A percentile compares a stretch with the other conserved stretches of the same genome.
Conservation (phyloP, 768 basidiomycete species). For the Melanogaster broomeanus region DNA sequence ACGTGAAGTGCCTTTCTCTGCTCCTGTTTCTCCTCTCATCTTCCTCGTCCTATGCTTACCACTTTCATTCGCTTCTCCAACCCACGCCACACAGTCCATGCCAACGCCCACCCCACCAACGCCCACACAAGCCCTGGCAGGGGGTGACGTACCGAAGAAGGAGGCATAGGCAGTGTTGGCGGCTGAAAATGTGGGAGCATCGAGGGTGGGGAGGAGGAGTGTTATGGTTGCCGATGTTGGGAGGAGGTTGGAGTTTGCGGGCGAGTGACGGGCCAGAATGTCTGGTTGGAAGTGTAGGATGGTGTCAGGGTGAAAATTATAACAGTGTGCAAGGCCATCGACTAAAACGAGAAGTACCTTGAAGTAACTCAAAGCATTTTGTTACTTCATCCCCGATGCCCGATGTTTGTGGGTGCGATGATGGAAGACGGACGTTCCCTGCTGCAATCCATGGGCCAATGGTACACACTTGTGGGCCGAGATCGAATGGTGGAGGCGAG, state of each 20-base stretch:
- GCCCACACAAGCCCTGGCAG: constrained; percentile 92
- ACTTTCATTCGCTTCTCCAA: constrained; percentile 11
- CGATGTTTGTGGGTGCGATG: constrained; percentile 43
- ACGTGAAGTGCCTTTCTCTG: constrained; percentile 85
- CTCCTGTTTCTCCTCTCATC: constrained; percentile 29
- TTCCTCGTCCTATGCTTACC: constrained; percentile 12
- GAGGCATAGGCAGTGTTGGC: constrained; percentile 79
- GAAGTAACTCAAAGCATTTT: constrained; percentile 63
- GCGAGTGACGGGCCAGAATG: constrained; percentile 46
- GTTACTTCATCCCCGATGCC: constrained; percentile 72
- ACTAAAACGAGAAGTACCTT: constrained; percentile 45
- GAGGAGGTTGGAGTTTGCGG: constrained; percentile 29
- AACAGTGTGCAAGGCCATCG: neutral
- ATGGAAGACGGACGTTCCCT: constrained; percentile 47
- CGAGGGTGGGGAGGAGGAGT: constrained; percentile 80
- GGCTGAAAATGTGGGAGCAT: constrained; percentile 56
- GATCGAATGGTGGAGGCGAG: neutral
- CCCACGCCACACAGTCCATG: constrained; percentile 83
- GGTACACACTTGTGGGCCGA: constrained; percentile 21
- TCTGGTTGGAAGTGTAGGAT: constrained; percentile 38
- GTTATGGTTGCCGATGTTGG: constrained; percentile 61
- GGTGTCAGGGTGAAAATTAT: neutral
- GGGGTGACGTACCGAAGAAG: constrained; percentile 90
- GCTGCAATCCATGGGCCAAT: constrained; percentile 71
- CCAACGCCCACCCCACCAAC: constrained; percentile 62